Percentiles rank a stretch among this genome's conserved stretches.
These are phyloP conservation scores for Hortaea sp. DNA, from an alignment of 2,329 filamentous ascomycete species.

Conservation along the genomic window DNA sequence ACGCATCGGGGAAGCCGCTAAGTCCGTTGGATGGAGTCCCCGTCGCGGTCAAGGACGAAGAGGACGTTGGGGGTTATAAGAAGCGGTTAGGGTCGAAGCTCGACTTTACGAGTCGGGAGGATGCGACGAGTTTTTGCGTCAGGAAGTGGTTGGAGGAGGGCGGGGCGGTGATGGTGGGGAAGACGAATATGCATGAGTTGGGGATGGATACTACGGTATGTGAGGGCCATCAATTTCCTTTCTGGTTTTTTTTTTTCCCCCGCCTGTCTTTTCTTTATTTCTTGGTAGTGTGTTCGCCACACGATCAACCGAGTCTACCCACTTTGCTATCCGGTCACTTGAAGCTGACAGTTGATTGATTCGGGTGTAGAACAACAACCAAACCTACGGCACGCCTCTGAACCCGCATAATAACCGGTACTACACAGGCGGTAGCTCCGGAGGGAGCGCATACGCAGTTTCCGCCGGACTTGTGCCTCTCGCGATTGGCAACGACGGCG, in stretches of 20 bases:
- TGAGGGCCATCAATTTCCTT: constrained; percentile 1
- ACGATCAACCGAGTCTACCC: too few species aligned
- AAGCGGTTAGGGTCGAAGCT: constrained; percentile 55
- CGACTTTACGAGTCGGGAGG: constrained; percentile 41
- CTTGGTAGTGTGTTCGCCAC: neutral
- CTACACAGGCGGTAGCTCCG: constrained; percentile 74
- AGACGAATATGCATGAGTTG: constrained; percentile 71
- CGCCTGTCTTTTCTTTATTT: neutral
- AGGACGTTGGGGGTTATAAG: constrained; percentile 59
- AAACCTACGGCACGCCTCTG: constrained; percentile 59
- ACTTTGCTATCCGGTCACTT: too few species aligned
- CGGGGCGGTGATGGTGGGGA: constrained; percentile 66
- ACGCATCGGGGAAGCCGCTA: constrained; percentile 53
- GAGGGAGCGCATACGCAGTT: constrained; percentile 63
- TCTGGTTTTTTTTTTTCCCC: too few species aligned
- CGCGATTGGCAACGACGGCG: constrained; percentile 21
- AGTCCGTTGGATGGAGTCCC: constrained; percentile 73
- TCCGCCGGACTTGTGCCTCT: constrained; percentile 64
- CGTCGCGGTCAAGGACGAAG: constrained; percentile 75
- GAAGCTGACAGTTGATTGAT: constrained; percentile 40
- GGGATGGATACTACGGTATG: constrained; percentile 46
- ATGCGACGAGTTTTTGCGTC: constrained; percentile 60
- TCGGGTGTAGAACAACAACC: constrained; percentile 61
- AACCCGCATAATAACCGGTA: constrained; percentile 70
- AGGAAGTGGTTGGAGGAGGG: constrained; percentile 57